Conservation (phyloP, 805 yeast genomes). For the Saccharomycopsis amapae region DNA sequence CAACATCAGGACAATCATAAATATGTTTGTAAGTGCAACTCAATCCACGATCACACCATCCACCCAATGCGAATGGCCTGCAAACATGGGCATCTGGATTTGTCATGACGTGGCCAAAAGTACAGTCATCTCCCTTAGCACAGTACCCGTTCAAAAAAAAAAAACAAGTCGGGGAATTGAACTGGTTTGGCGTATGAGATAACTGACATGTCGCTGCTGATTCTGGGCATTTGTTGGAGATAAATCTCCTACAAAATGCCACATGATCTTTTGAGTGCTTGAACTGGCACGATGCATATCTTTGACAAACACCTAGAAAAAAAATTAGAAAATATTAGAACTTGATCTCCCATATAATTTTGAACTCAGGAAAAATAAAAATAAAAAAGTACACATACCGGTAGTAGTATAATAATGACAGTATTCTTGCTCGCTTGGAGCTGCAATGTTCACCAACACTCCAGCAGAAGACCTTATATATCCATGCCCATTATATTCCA, state of each 20-base stretch:
- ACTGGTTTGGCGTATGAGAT: constrained; percentile 51
- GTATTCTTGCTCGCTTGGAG: background rate
- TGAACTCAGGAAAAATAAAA: constrained; percentile 17
- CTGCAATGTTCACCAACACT: constrained; percentile 22
- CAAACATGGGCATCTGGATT: constrained; percentile 43
- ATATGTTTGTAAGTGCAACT: constrained; percentile 51
- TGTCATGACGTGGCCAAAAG: constrained; percentile 43
- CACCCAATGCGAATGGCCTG: constrained; percentile 58
- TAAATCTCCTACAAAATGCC: constrained; percentile 46
- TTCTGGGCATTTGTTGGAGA: constrained; percentile 41
- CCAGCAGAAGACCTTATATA: constrained; percentile 30
- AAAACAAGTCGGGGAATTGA: constrained; percentile 54
- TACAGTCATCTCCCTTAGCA: constrained; percentile 39
- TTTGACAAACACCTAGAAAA: constrained; percentile 43
- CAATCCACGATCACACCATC: constrained; percentile 59
- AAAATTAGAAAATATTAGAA: background rate
- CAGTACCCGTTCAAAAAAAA: constrained; percentile 44
- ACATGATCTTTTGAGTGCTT: constrained; percentile 44
- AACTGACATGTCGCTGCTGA: constrained; percentile 38
- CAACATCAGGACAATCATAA: constrained; percentile 62
- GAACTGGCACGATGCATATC: constrained; percentile 45
- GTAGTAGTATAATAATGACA: background rate
- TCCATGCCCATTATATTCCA: constrained; percentile 30
- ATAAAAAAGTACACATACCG: constrained; percentile 3
- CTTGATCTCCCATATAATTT: background rate